A percentile compares a stretch with the other conserved stretches of the same genome.
Evolutionary conservation across 495 filamentous ascomycete genomes (phyloP).

Genomic region (Hypoxylon subgilvum): DNA sequence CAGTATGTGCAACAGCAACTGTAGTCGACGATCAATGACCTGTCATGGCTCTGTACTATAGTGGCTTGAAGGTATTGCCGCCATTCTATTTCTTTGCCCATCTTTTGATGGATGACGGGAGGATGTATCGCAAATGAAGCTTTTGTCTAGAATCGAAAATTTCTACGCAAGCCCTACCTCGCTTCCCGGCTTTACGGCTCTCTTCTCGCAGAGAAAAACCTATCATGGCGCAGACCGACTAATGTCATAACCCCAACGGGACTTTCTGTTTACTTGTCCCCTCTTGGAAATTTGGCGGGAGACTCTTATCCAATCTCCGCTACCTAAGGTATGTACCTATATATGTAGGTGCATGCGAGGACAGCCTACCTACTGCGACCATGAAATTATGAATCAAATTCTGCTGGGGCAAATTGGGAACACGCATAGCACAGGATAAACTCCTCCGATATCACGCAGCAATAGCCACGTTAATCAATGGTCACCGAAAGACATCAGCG

Average conservation of each 20-base stretch:
- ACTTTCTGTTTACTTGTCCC: slow-evolving; percentile 20
- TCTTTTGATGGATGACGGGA: neutral
- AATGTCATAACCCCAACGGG: slow-evolving; percentile 25
- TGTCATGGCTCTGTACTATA: neutral
- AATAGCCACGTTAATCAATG: neutral
- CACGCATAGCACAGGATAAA: too few species aligned
- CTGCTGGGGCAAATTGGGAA: neutral
- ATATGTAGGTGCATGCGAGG: too few species aligned
- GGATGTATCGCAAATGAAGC: slow-evolving; percentile 3
- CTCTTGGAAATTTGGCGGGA: slow-evolving; percentile 31
- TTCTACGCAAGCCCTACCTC: slow-evolving; percentile 27
- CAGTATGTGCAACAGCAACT: too few species aligned
- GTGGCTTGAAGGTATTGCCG: neutral
- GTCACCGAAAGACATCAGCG: neutral
- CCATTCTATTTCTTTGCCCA: neutral
- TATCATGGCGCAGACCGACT: slow-evolving; percentile 22
- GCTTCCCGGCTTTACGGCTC: slow-evolving; percentile 16
- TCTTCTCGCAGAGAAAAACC: slow-evolving; percentile 2
- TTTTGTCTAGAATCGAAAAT: slow-evolving; percentile 17
- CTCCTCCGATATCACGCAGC: slow-evolving; percentile 12
- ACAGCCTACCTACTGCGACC: slow-evolving; percentile 14
- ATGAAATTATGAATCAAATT: slow-evolving; percentile 7
- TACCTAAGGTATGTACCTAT: too few species aligned
- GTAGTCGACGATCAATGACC: too few species aligned
- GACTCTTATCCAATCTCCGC: slow-evolving; percentile 31